These are phyloP conservation scores for Chlamydomonas sp. DNA, from an alignment of 139 green algal species.

Conservation along the genomic window DNA sequence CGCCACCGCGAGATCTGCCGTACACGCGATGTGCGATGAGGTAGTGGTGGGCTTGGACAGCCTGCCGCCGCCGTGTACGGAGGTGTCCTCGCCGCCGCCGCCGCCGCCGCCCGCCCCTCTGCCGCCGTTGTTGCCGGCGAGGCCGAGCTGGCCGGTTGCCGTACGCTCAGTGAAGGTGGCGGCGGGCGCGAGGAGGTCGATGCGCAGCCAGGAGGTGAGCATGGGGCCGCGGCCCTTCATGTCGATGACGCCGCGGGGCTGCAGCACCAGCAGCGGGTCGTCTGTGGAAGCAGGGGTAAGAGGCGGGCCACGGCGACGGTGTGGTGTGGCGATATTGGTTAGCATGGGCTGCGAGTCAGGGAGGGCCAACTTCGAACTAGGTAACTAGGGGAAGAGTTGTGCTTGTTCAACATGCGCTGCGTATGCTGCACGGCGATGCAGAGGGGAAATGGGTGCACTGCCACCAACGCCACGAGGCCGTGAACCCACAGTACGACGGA, in stretches of 20 bases:
- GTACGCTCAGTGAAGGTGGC: background rate
- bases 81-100: background rate
- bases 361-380: no score
- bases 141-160: background rate
- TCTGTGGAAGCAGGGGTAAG: background rate
- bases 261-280: background rate
- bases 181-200: conserved; percentile 6
- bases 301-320: background rate
- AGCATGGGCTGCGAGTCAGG: no score
- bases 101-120: background rate
- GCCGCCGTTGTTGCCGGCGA: background rate
- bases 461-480: background rate
- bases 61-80: background rate
- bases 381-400: no score
- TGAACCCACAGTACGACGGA: background rate
- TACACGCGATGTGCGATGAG: background rate
- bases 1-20: conserved; percentile 27
- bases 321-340: no score
- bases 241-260: conserved; percentile 36
- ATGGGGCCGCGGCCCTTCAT: conserved; percentile 28
- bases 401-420: no score
- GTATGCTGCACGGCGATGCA: no score
- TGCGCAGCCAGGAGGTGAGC: conserved; percentile 21
- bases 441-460: background rate
- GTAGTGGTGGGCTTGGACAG: background rate